Base-by-base conservation (phyloP, 2,329 filamentous ascomycete species). In the Colletotrichum sansevieriae region DNA sequence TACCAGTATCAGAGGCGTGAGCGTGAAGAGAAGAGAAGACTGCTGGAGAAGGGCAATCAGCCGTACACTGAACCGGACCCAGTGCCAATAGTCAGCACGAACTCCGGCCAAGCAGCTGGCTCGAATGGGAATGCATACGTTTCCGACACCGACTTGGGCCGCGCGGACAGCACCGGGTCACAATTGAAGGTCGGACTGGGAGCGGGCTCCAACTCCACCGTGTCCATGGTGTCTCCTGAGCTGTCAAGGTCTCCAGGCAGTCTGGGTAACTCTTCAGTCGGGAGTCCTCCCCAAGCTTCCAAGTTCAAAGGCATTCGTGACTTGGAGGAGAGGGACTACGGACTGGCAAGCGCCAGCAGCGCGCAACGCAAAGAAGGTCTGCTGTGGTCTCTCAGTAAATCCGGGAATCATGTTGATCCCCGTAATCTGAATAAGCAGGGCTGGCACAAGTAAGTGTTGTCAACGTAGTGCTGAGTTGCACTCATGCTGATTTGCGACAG, bases 1-100 rank as follows among this genome's bases (percentile, higher is more conserved):
- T 99, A 96, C 76, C 94, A 98, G 76, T 93, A 98, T 68, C 94
- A 97, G 76, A 87, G 95, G 60, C 93, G 93, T n/a, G 96, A 98
- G 77, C 88, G 96, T 46, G 96, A 99, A 78, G 96, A 98, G 80
- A 98, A 98, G 82, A 88, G 97, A 65, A 88, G 96, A 62, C 88
- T 92, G 18, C 82, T 99, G 12, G 96, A 99, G 79, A 98, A 96
- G 82, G 95, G 91, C 78, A 95, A 91, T 70, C 90, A 90, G 63
- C 83, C 87, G 9, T 93, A 92, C 76, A 84, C 88, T 52, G 92
- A 95, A 73, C 89, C 91, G 10, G 91, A 94, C 61, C 85, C 85
- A 57, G 79, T 85, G 20, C 81, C 84, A 65, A 75, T 83, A 33
- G 70, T 76, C 7, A 77, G 74, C 65, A 81, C 73, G 67, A 78